Conservation (phyloP, 2,329 filamentous ascomycete species). For the Trichoderma koningiopsis region DNA sequence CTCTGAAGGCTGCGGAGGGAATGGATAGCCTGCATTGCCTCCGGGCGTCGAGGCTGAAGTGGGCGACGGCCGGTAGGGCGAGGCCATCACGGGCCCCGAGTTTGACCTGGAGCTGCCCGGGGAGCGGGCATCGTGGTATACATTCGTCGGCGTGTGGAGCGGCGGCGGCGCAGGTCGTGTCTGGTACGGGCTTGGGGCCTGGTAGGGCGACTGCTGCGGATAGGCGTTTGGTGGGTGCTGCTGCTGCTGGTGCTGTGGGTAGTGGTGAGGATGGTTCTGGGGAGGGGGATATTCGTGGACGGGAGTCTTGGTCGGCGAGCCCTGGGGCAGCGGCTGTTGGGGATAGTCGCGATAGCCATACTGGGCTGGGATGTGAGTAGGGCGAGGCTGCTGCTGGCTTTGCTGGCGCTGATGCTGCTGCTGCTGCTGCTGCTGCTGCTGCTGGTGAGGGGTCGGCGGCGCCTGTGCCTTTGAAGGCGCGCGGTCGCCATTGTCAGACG, state of each 20-base stretch:
- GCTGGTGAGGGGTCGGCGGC: conserved; percentile 38
- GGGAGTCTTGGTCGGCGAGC: conserved; percentile 51
- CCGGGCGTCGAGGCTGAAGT: conserved; percentile 44
- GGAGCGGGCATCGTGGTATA: conserved; percentile 53
- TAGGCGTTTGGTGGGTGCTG: conserved; percentile 41
- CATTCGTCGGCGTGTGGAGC: conserved; percentile 49
- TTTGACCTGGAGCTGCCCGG: conserved; percentile 46
- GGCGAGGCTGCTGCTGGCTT: conserved; percentile 46
- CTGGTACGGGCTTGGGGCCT: conserved; percentile 47
- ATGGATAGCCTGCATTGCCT: conserved; percentile 52
- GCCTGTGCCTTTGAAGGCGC: conserved; percentile 37
- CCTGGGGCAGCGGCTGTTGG: conserved; percentile 43
- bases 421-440: conserved; percentile 38
- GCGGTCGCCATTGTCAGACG: conserved; percentile 50
- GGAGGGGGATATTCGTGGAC: conserved; percentile 49
- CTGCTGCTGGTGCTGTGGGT: conserved; percentile 29
- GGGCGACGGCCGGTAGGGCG: conserved; percentile 54
- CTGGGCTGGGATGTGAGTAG: conserved; percentile 45
- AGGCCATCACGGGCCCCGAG: conserved; percentile 40
- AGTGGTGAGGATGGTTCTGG: conserved; percentile 25
- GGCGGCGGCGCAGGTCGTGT: conserved; percentile 48
- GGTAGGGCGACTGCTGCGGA: conserved; percentile 44
- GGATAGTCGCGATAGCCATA: conserved; percentile 56
- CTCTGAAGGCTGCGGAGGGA: conserved; percentile 48
- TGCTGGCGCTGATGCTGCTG: conserved; percentile 40